Evolutionary conservation across 1,139 yeast species (phyloP).

Genomic region (Kodamaea alishanica): DNA sequence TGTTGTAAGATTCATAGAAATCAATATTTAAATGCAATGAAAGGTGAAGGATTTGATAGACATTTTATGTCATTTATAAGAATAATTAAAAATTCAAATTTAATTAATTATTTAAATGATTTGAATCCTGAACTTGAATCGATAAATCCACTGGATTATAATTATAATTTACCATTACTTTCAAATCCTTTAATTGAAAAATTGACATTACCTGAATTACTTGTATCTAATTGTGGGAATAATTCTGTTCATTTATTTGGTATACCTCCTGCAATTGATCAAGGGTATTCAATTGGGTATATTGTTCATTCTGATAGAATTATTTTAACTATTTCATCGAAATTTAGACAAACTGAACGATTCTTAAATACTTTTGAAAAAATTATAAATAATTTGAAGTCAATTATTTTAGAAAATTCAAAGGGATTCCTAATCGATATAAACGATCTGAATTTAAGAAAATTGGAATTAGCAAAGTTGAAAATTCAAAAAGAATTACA

Average conservation of each 20-base stretch:
- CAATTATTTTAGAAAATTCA: conserved; percentile 40
- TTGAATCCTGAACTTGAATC: conserved; percentile 34
- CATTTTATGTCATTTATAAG: conserved; percentile 64
- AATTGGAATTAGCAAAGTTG: conserved; percentile 32
- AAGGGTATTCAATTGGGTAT: conserved; percentile 77
- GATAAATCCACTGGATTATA: conserved; percentile 13
- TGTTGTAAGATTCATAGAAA: conserved; percentile 52
- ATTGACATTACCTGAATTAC: conserved; percentile 40
- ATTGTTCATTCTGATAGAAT: conserved; percentile 61
- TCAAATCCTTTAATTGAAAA: conserved; percentile 53
- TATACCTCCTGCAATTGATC: conserved; percentile 69
- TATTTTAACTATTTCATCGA: conserved; percentile 64
- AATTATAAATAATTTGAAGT: conserved; percentile 53
- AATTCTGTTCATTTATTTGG: conserved; percentile 73
- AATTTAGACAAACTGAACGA: conserved; percentile 69
- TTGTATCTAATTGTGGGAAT: conserved; percentile 67
- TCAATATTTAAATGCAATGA: conserved; percentile 49
- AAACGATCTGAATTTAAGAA: conserved; percentile 35
- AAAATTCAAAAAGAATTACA: conserved; percentile 37
- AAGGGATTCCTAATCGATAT: conserved; percentile 29
- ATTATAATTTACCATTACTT: conserved; percentile 43
- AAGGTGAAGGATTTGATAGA: conserved; percentile 68
- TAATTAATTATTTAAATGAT: conserved; percentile 39
- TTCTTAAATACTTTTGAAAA: conserved; percentile 60
- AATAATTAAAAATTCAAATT: conserved; percentile 29